Percentiles rank a stretch among this genome's conserved stretches.
Evolutionary conservation across 139 green algal species (phyloP).

Genomic region (Closterium sp.): DNA sequence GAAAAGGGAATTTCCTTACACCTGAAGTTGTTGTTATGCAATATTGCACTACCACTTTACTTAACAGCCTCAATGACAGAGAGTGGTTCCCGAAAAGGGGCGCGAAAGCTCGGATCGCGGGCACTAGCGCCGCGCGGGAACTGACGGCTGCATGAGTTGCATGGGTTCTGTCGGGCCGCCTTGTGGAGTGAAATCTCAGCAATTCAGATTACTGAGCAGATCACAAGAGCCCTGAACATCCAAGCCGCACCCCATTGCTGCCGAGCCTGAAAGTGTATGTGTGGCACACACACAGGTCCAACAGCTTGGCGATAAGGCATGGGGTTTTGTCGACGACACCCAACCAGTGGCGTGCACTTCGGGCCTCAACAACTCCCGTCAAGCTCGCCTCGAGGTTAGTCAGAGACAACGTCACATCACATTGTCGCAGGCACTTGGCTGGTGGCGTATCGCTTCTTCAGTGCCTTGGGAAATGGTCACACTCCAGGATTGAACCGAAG

Average conservation of each 20-base stretch:
- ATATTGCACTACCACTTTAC: no score
- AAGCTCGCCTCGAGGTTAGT: background rate
- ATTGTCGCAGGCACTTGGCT: background rate
- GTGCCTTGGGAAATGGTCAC: background rate
- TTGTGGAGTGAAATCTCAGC: background rate
- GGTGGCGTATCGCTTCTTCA: background rate
- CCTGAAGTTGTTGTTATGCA: no score
- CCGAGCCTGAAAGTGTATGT: background rate
- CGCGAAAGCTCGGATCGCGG: background rate
- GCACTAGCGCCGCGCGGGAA: background rate
- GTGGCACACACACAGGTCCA: background rate
- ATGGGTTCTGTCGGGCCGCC: background rate
- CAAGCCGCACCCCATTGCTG: background rate
- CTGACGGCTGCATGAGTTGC: background rate
- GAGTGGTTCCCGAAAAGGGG: no score
- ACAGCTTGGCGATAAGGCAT: background rate
- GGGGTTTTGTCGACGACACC: background rate
- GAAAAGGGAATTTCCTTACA: no score
- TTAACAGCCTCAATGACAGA: no score
- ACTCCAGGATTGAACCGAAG: no score
- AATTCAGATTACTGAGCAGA: background rate
- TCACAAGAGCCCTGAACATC: background rate
- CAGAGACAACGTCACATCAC: background rate
- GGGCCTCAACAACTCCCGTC: background rate
- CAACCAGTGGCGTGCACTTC: background rate